phyloP scores from a whole-genome alignment of 2,329 filamentous ascomycete species.

The Fonsecaea multimorphosa region DNA sequence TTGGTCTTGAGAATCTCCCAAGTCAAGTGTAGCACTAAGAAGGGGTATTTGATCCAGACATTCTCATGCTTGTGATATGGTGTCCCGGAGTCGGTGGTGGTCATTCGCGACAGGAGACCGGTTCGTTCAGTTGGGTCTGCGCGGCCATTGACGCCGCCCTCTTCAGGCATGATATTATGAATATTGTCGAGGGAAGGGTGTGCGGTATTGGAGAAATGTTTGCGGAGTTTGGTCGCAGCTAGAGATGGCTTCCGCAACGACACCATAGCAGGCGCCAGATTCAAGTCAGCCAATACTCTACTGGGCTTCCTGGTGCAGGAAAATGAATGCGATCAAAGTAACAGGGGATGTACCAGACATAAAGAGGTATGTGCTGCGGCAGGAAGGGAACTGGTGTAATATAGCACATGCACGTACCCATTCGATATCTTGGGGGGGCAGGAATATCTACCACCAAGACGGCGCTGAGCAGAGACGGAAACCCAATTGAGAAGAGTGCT shows the following conservation, averaged over 20 bases:
- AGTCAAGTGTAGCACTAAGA: slow-evolving; percentile 48
- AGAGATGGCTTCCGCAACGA: slow-evolving; percentile 26
- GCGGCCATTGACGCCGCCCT: slow-evolving; percentile 43
- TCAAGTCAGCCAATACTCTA: slow-evolving; percentile 12
- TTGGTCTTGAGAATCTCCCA: slow-evolving; percentile 55
- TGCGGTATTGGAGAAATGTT: slow-evolving; percentile 27
- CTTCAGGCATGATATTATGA: slow-evolving; percentile 28
- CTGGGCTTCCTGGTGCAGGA: not conserved
- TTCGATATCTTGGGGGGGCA: slow-evolving; percentile 14
- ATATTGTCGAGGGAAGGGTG: slow-evolving; percentile 13
- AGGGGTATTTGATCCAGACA: slow-evolving; percentile 50
- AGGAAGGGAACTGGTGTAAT: slow-evolving; percentile 14
- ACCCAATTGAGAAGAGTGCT: not conserved
- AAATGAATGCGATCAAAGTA: not conserved
- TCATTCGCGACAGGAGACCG: slow-evolving; percentile 41
- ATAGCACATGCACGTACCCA: slow-evolving; percentile 20
- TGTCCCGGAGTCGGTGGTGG: slow-evolving; percentile 36
- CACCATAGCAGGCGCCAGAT: slow-evolving; percentile 24
- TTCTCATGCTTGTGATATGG: slow-evolving; percentile 47
- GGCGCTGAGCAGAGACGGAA: slow-evolving; percentile 9
- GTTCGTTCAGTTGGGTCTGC: slow-evolving; percentile 46
- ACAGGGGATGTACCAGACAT: slow-evolving; percentile 1
- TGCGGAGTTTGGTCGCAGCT: slow-evolving; percentile 36
- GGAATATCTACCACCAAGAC: slow-evolving; percentile 21
- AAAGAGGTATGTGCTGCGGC: not conserved